Percentiles rank a stretch among this genome's conserved stretches.
Evolutionary conservation across 495 filamentous ascomycete genomes (phyloP).

Genomic region (Patellaria atrata): DNA sequence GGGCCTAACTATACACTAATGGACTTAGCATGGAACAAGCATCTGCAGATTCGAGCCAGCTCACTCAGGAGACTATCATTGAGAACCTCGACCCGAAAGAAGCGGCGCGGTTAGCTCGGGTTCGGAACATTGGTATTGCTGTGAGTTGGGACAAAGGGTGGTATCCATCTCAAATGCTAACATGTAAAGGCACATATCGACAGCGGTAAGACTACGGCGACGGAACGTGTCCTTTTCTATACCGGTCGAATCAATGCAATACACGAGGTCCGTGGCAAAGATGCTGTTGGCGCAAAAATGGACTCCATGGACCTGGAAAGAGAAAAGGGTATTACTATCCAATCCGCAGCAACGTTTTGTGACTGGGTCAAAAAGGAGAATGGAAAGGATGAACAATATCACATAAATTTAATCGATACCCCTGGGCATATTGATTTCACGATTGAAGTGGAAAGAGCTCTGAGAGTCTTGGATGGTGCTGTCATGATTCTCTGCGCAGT

Average conservation of each 20-base stretch:
- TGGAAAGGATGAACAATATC: conserved; percentile 74
- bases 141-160: no score
- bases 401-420: conserved; percentile 98
- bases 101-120: conserved; percentile 54
- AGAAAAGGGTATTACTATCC: conserved; percentile 97
- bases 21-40: conserved; percentile 42
- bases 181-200: conserved; percentile 97
- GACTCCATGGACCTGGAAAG: conserved; percentile 98
- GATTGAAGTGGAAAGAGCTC: conserved; percentile 93
- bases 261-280: conserved; percentile 92
- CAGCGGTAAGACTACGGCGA: conserved; percentile 94
- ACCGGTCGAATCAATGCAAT: conserved; percentile 94
- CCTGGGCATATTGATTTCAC: conserved; percentile 99
- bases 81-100: conserved; percentile 63
- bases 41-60: conserved; percentile 38
- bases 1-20: conserved; percentile 10
- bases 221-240: conserved; percentile 96
- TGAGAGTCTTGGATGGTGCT: conserved; percentile 91
- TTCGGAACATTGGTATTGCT: conserved; percentile 97
- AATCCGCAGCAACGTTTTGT: conserved; percentile 94
- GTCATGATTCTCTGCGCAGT: conserved; percentile 99
- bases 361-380: conserved; percentile 79
- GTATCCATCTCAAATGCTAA: no score
- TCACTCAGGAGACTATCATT: conserved; percentile 56
- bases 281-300: conserved; percentile 97